Evolutionary conservation across 2,329 filamentous ascomycete genomes (phyloP).

Genomic region (Rugonectria rugulosa): DNA sequence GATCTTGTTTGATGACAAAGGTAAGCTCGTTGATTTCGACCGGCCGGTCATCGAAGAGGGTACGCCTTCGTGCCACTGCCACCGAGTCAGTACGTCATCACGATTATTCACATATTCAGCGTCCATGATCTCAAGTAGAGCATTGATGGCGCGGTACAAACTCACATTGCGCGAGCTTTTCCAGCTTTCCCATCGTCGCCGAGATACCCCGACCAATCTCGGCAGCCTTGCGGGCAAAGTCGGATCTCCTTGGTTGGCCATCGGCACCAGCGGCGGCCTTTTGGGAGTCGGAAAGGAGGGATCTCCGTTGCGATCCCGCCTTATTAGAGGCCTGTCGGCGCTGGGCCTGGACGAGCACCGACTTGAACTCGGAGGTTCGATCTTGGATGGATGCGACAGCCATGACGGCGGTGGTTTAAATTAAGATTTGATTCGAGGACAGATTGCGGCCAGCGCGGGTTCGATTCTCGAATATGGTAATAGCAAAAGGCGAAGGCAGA

Average conservation of each 20-base stretch:
- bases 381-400: slow-evolving; percentile 87
- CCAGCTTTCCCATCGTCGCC: slow-evolving; percentile 91
- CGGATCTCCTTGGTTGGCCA: slow-evolving; percentile 71
- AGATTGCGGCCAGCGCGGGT: slow-evolving; percentile 47
- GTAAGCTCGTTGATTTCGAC: slow-evolving; percentile 98
- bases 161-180: slow-evolving; percentile 85
- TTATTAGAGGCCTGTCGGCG: slow-evolving; percentile 80
- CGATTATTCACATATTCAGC: background rate
- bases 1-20: slow-evolving; percentile 97
- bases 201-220: slow-evolving; percentile 93
- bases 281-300: slow-evolving; percentile 77
- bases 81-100: slow-evolving; percentile 16
- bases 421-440: slow-evolving; percentile 27
- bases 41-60: slow-evolving; percentile 94
- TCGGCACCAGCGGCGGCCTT: slow-evolving; percentile 68
- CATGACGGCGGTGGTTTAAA: slow-evolving; percentile 54
- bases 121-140: too few relatives aligned
- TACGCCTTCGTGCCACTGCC: slow-evolving; percentile 90
- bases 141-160: too few relatives aligned
- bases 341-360: slow-evolving; percentile 87
- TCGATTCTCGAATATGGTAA: slow-evolving; percentile 29
- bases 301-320: slow-evolving; percentile 79
- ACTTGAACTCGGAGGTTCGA: slow-evolving; percentile 93
- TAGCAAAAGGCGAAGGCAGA: slow-evolving; percentile 4
- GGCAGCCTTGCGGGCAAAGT: slow-evolving; percentile 91